Conservation (phyloP, 192 early-diverging fungal genomes). For the Helicostylum pulchrum region DNA sequence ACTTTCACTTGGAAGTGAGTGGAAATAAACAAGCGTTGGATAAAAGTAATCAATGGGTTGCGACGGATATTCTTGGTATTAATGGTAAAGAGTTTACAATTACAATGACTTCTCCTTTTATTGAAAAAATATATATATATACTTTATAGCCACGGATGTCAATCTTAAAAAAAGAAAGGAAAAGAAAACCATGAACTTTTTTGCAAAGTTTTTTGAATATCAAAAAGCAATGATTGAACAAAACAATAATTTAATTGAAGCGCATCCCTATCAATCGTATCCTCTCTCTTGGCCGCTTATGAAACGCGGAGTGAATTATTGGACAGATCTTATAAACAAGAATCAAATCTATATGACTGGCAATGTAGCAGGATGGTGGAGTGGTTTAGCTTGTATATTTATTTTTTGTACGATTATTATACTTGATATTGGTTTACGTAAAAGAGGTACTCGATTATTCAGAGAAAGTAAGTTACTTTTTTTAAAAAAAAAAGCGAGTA, state of each 20-base stretch:
- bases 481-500: background rate
- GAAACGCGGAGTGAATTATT: constrained; percentile 84
- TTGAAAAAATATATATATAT: too few relatives aligned
- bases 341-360: constrained; percentile 89
- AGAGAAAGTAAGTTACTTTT: constrained; percentile 39
- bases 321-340: constrained; percentile 71
- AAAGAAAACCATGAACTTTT: constrained; percentile 63
- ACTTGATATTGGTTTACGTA: constrained; percentile 61
- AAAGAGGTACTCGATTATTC: constrained; percentile 65
- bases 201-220: constrained; percentile 84
- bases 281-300: constrained; percentile 91
- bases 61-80: constrained; percentile 74
- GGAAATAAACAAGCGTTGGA: constrained; percentile 85
- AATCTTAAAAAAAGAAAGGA: constrained; percentile 42
- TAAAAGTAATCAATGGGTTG: constrained; percentile 71
- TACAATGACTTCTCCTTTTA: background rate
- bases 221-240: constrained; percentile 87
- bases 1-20: constrained; percentile 85
- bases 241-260: constrained; percentile 83
- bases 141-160: constrained; percentile 42
- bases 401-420: constrained; percentile 56
- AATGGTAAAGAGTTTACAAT: constrained; percentile 46
- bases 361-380: constrained; percentile 89
- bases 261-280: constrained; percentile 86
- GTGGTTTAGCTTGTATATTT: constrained; percentile 52